Base-by-base conservation (phyloP, 129 eudicot genomes). In the Erigeron canadensis region DNA sequence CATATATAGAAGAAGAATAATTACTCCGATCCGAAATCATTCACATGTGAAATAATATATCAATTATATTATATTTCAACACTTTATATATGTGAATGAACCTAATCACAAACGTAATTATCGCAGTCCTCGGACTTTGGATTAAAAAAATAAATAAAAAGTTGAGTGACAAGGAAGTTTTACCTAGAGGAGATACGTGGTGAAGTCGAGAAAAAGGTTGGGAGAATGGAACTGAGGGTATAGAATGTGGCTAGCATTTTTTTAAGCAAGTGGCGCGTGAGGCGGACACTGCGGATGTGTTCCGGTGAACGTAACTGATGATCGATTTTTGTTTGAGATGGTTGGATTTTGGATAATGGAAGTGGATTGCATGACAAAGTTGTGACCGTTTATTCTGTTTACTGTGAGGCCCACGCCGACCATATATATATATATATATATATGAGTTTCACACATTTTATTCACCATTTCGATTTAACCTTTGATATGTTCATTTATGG, bases 361-460 rank as follows among this genome's bases (percentile, higher is more conserved):
- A 44, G 22, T 9, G 41, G 58, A 70, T 50, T 77, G 71, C 70
- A 62, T 62, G 69, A 16, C 66, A 57, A 42, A 11, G 63, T 56
- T 57, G 66, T 71, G 45, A 63, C 71, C 66, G 76, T 68, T 76
- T 76, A 56, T 76, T 57, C 74, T 75, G 79, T 65, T 65, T 38
- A 59, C 28, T 2, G 61, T 61, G 69, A 69, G 61, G 22, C 7
- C 41, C 42, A 18, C 50, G n/a, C n/a, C n/a, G n/a, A n/a, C n/a
- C n/a, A n/a, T n/a, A n/a, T n/a, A n/a, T n/a, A n/a, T n/a, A n/a
- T n/a, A n/a, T n/a, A n/a, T n/a, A n/a, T 11, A 59, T 58, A 6
- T 5, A 3, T 46, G 5, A 48, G 19, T 47, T 73, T 18, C 37
- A 62, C 63, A 73, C n/a, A n/a, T n/a, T n/a, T 11, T 73, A 3